Evolutionary conservation across 176 grass and related monocot genomes (phyloP).

Genomic region (Zoysia pacifica): DNA sequence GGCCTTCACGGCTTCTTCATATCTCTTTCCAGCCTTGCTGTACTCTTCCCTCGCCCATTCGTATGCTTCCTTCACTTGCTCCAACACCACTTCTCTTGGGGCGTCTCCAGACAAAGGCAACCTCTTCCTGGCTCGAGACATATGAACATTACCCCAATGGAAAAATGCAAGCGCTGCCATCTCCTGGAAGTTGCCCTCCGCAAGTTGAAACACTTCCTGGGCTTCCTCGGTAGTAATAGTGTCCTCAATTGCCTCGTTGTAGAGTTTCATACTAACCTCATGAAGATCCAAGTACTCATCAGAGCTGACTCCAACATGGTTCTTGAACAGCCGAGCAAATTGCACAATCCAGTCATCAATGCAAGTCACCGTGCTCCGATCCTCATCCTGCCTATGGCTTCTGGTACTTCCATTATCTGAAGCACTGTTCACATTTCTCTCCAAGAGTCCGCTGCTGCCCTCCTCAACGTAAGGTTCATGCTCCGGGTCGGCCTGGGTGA

Average conservation of each 20-base stretch:
- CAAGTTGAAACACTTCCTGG: slow-evolving; percentile 79
- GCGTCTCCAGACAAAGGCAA: slow-evolving; percentile 56
- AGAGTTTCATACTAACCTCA: slow-evolving; percentile 88
- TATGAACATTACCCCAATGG: slow-evolving; percentile 93
- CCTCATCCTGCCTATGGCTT: slow-evolving; percentile 56
- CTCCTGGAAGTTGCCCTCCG: slow-evolving; percentile 80
- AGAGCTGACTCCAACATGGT: slow-evolving; percentile 65
- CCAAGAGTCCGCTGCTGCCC: slow-evolving; percentile 19
- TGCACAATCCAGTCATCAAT: slow-evolving; percentile 92
- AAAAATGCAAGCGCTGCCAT: slow-evolving; percentile 89
- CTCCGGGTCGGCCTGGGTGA: slow-evolving; percentile 68
- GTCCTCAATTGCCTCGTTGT: slow-evolving; percentile 83
- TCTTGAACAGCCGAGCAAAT: slow-evolving; percentile 86
- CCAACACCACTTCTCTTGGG: slow-evolving; percentile 56
- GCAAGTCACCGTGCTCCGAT: slow-evolving; percentile 49
- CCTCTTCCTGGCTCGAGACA: slow-evolving; percentile 81
- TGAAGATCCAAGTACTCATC: slow-evolving; percentile 82
- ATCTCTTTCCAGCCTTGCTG: slow-evolving; percentile 60
- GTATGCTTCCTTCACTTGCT: slow-evolving; percentile 61
- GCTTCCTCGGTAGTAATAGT: slow-evolving; percentile 84
- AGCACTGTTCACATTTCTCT: slow-evolving; percentile 41
- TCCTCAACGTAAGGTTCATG: slow-evolving; percentile 61
- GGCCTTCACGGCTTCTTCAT: slow-evolving; percentile 61
- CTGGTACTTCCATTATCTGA: slow-evolving; percentile 60
- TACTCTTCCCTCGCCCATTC: slow-evolving; percentile 68